phyloP scores from a whole-genome alignment of 768 basidiomycete genomes.

The Tylopilus plumbeoviolaceoides region DNA sequence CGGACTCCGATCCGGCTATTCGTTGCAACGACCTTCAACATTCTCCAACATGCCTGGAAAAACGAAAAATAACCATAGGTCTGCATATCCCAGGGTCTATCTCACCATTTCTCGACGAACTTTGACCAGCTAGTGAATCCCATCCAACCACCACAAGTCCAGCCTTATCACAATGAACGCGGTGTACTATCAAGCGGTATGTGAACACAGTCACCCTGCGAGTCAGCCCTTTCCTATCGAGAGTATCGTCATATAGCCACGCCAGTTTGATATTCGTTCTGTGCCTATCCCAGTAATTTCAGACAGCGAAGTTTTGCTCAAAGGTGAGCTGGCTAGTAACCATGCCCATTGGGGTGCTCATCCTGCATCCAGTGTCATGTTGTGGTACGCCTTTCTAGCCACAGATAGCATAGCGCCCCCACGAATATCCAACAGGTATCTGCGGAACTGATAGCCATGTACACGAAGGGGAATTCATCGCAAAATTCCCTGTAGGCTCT shows the following conservation, averaged over 20 bases:
- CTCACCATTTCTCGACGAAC: neutral
- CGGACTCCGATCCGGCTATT: no score
- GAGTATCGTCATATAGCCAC: slow-evolving; percentile 31
- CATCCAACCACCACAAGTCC: neutral
- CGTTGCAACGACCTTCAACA: no score
- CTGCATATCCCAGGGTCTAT: slow-evolving; percentile 9
- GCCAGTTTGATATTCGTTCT: slow-evolving; percentile 48
- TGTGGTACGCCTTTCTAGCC: slow-evolving; percentile 30
- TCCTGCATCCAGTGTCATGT: slow-evolving; percentile 31
- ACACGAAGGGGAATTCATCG: slow-evolving; percentile 57
- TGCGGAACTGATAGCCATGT: slow-evolving; percentile 57
- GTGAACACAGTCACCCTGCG: neutral
- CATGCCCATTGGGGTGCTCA: neutral
- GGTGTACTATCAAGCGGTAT: slow-evolving; percentile 43
- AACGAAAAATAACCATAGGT: neutral
- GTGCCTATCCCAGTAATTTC: slow-evolving; percentile 50
- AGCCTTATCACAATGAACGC: slow-evolving; percentile 40
- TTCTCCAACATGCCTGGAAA: no score
- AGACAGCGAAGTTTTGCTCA: slow-evolving; percentile 56
- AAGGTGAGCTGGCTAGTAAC: slow-evolving; percentile 35
- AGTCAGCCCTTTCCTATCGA: neutral
- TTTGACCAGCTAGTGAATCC: no score
- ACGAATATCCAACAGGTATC: slow-evolving; percentile 35
- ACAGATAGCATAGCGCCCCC: neutral
- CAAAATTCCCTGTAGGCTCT: slow-evolving; percentile 43